Percentiles rank a stretch among this genome's conserved stretches.
phyloP scores from a whole-genome alignment of 192 early-diverging fungal species.

The Pilobolus umbonatus region DNA sequence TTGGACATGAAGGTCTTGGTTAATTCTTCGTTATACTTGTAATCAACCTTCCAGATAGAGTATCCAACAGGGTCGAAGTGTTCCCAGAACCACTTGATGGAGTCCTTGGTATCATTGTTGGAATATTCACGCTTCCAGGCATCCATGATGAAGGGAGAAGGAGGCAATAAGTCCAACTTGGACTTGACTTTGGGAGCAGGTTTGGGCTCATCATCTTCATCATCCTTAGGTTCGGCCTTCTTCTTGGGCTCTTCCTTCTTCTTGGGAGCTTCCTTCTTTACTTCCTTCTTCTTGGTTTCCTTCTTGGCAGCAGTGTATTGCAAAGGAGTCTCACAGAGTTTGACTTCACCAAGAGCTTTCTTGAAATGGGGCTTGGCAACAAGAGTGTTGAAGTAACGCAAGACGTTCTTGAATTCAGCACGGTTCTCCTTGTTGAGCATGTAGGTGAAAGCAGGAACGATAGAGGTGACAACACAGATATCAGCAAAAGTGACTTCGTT shows the following conservation, averaged over 20 bases:
- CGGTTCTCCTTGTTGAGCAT: constrained; percentile 75
- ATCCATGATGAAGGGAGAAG: constrained; percentile 77
- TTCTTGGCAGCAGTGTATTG: constrained; percentile 55
- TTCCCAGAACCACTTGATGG: constrained; percentile 94
- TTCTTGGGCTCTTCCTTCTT: constrained; percentile 33
- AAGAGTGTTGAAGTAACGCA: constrained; percentile 87
- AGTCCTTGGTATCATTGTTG: constrained; percentile 88
- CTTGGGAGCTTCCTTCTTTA: constrained; percentile 59
- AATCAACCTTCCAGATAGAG: constrained; percentile 89
- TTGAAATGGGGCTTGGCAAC: constrained; percentile 82
- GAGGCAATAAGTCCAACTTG: constrained; percentile 82
- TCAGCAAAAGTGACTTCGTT: constrained; percentile 91
- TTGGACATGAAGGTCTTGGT: constrained; percentile 86
- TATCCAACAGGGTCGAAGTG: constrained; percentile 82
- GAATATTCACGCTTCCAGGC: constrained; percentile 98
- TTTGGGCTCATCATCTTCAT: constrained; percentile 49
- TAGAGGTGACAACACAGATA: constrained; percentile 59
- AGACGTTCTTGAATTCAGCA: constrained; percentile 78
- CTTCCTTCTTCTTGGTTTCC: constrained; percentile 50
- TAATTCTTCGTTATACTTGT: constrained; percentile 95
- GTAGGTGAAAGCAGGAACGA: constrained; percentile 43
- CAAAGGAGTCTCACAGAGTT: constrained; percentile 57
- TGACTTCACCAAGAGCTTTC: constrained; percentile 69
- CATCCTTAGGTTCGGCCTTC: constrained; percentile 46
- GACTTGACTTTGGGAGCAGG: constrained; percentile 88